Evolutionary conservation across 2,329 filamentous ascomycete genomes (phyloP).

Genomic region (Cercospora sp.): DNA sequence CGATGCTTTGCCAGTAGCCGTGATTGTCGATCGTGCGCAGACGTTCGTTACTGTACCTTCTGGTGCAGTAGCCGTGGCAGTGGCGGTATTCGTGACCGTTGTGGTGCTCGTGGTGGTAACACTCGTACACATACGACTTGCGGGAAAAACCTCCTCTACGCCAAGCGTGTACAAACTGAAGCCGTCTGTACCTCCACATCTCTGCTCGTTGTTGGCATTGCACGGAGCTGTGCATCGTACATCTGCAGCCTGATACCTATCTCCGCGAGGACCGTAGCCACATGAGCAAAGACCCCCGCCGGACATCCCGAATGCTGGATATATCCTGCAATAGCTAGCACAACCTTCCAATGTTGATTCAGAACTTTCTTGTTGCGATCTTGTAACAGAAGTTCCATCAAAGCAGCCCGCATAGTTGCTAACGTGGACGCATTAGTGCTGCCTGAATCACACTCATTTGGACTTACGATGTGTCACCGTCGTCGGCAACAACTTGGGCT

Average conservation of each 20-base stretch:
- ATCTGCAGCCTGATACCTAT: background rate
- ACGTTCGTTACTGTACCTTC: background rate
- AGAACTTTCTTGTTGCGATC: background rate
- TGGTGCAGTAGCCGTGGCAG: background rate
- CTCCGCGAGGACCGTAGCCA: background rate
- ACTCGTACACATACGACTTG: background rate
- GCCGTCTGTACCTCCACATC: background rate
- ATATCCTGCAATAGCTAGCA: background rate
- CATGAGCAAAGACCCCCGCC: no score
- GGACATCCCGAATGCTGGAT: background rate
- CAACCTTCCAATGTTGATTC: background rate
- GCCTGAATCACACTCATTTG: background rate
- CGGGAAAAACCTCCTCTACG: background rate
- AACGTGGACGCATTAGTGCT: background rate
- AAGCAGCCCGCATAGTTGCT: background rate
- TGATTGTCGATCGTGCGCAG: background rate
- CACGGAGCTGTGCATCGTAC: background rate
- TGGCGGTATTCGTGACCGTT: background rate
- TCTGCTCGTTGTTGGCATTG: background rate
- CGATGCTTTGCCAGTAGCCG: background rate
- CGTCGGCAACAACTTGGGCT: no score
- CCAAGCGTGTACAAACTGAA: background rate
- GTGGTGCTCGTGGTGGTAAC: background rate
- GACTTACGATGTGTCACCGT: no score
- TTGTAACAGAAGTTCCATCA: background rate